Evolutionary conservation across 164 flowering plant species (phyloP), one percentile per base, ranked within the genome.

Genomic region (Umbilicus rupestris): DNA sequence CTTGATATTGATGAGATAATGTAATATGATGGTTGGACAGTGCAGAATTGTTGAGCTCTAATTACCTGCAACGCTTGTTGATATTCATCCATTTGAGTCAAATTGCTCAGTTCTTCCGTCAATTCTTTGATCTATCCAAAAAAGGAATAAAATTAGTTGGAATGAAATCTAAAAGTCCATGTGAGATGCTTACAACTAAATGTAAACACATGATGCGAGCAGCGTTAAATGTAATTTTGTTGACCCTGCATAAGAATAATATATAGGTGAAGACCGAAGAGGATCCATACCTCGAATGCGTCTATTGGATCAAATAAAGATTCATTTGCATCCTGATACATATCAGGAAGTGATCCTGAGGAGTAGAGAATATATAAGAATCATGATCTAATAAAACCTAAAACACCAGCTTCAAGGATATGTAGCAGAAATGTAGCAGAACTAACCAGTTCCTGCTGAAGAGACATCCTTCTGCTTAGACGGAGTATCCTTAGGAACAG

Each of bases 1-100:
- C 35, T 26, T 62, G 9, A 22, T 28, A 58, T 63, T 60, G 39
- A 2, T 16, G 6, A 29, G 31, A 9, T 45, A 20, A 49, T 52
- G 57, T 22, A 20, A 24, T 28, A 42, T 41, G 30, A 5, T n/a
- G n/a, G n/a, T n/a, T n/a, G n/a, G n/a, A n/a, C n/a, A 26, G 1
- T 64, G 16, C 20, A 42, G 1, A 17, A 14, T 7, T 20, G 59
- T 4, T 19, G 45, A 20, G 20, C 33, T 33, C 28, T 47, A 35
- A 69, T 78, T 79, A 87, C 97, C 66, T 83, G 74, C 44, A 79
- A 66, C 47, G 79, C 85, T 39, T 85, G 85, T n/a, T 67, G 66
- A 68, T 65, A 63, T 68, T 75, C 73, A 47, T 45, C 46, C 73
- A 58, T 63, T 72, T 73, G 66, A 63, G 69, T 62, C 30, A 41